phyloP scores from a whole-genome alignment of 2,329 filamentous ascomycete species.

The Coniochaeta prunicola region DNA sequence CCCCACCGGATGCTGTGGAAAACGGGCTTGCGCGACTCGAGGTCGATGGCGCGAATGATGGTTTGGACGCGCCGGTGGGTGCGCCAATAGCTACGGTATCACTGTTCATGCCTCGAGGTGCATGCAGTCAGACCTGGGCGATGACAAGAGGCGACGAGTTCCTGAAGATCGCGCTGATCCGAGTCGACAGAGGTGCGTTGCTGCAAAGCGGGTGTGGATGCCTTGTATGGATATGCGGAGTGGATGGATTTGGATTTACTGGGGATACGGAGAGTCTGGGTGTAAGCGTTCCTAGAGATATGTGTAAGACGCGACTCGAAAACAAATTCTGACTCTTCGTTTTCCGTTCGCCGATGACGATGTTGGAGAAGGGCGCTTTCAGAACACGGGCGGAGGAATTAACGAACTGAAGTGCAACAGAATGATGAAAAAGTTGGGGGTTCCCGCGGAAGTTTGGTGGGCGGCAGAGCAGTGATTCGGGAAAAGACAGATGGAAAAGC shows the following conservation, averaged over 20 bases:
- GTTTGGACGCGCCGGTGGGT: constrained; percentile 9
- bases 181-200: constrained; percentile 9
- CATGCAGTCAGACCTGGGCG: constrained; percentile 17
- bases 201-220: constrained; percentile 13
- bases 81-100: constrained; percentile 16
- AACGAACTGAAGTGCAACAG: constrained; percentile 14
- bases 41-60: constrained; percentile 19
- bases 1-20: constrained; percentile 15
- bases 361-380: constrained; percentile 11
- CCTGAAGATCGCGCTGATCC: constrained; percentile 24
- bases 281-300: not conserved
- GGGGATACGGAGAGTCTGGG: not conserved
- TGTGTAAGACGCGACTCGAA: constrained; percentile 6
- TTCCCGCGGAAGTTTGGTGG: constrained; percentile 6
- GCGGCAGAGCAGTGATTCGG: not conserved
- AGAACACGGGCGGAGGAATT: constrained; percentile 14
- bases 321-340: constrained; percentile 5
- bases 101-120: constrained; percentile 24
- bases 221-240: constrained; percentile 8
- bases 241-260: constrained; percentile 11
- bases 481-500: not conserved
- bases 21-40: constrained; percentile 26
- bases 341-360: constrained; percentile 8
- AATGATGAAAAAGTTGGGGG: constrained; percentile 15
- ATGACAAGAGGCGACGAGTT: constrained; percentile 10